Base-by-base conservation (phyloP, 2,329 filamentous ascomycete genomes). In the Byssoonygena ceratinophila region DNA sequence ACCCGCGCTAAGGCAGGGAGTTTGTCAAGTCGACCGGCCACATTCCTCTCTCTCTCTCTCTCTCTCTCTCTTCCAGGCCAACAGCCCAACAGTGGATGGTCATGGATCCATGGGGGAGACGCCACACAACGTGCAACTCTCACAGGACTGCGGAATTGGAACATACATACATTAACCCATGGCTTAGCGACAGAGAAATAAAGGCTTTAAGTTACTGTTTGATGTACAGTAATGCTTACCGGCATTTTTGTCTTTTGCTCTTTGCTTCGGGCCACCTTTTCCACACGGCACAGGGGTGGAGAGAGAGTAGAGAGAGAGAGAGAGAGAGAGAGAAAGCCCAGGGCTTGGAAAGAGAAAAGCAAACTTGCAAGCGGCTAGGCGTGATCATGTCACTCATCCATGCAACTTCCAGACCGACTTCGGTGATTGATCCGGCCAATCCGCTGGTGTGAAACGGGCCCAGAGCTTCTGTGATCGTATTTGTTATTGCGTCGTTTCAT, bases 1-100 rank as follows among this genome's bases (percentile, higher is more conserved):
- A 37, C 45, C 18, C 45, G 45, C 45, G 45, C 45, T 47, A 46
- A 46, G 37, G 8, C 20, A 41, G 9, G 20, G 39, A n/a, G n/a
- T n/a, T n/a, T n/a, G n/a, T n/a, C n/a, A n/a, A n/a, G n/a, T n/a
- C n/a, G n/a, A 29, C 27, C 27, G 27, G 27, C 27, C 27, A 29
- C 27, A 29, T 5, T 31, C 27, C 11, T 31, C 11, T 5, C 27
- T 31, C 11, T 31, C 27, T 31, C 11, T 31, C 11, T n/a, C n/a
- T n/a, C n/a, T n/a, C n/a, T n/a, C n/a, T n/a, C n/a, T n/a, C n/a
- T n/a, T n/a, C n/a, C n/a, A n/a, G n/a, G n/a, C n/a, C n/a, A n/a
- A n/a, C n/a, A n/a, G n/a, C n/a, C n/a, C n/a, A n/a, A n/a, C n/a
- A n/a, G n/a, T 29, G 27, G 27, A 29, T 29, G 27, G 27, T n/a